Evolutionary conservation across 1,139 yeast genomes (phyloP).

Genomic region (Lodderomyces margitis): DNA sequence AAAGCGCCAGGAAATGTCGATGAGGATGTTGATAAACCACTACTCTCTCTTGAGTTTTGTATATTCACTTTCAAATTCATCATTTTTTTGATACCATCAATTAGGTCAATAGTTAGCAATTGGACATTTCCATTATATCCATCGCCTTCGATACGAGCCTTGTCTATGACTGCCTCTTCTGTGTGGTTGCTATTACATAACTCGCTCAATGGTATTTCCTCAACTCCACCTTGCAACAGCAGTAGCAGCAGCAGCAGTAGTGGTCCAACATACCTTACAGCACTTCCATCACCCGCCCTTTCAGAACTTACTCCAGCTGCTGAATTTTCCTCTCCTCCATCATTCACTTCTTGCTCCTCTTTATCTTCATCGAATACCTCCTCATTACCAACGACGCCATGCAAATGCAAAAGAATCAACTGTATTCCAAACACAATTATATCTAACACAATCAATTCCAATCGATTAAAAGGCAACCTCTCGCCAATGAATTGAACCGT

Average conservation of each 20-base stretch:
- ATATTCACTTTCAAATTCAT: slow-evolving; percentile 11
- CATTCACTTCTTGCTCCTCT: slow-evolving; percentile 1
- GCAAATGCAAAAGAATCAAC: slow-evolving; percentile 30
- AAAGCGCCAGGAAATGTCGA: slow-evolving; percentile 13
- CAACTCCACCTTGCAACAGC: background rate
- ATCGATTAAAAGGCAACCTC: slow-evolving; percentile 24
- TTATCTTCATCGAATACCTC: slow-evolving; percentile 6
- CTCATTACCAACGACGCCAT: slow-evolving; percentile 23
- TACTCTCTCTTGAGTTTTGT: background rate
- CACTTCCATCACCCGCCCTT: background rate
- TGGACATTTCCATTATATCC: slow-evolving; percentile 43
- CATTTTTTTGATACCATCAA: slow-evolving; percentile 22
- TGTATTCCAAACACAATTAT: slow-evolving; percentile 26
- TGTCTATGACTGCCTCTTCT: slow-evolving; percentile 6
- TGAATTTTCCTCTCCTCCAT: background rate
- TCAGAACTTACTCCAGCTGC: background rate
- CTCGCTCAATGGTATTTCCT: background rate
- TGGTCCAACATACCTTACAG: background rate
- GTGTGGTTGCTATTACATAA: background rate
- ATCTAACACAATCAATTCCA: slow-evolving; percentile 32
- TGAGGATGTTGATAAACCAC: background rate
- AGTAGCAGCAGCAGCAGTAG: background rate
- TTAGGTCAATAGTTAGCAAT: slow-evolving; percentile 29
- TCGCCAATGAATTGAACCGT: slow-evolving; percentile 46
- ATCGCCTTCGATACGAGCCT: slow-evolving; percentile 25